Conservation (phyloP, 179 eudicot genomes). For the Beta lomatogona region DNA sequence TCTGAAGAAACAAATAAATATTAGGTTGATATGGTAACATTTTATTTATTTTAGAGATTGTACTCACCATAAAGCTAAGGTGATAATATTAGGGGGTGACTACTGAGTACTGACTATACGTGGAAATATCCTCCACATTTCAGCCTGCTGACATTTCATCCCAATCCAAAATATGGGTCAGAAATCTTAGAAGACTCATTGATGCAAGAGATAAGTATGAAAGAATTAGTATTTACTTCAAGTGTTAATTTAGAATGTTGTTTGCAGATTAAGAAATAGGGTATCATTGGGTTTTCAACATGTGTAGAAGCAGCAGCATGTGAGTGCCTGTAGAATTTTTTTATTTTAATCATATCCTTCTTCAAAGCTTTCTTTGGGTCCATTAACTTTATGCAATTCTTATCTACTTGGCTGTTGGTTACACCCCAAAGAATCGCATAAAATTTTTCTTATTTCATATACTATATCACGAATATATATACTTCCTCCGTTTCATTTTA, state of each 20-base stretch:
- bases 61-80: no score
- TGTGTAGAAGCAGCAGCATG: slow-evolving; percentile 23
- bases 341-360: not conserved
- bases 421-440: not conserved
- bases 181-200: not conserved
- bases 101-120: no score
- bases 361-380: slow-evolving; percentile 13
- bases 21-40: no score
- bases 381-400: not conserved
- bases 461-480: no score
- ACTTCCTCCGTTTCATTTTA: no score
- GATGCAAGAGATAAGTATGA: not conserved
- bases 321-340: not conserved
- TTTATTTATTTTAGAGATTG: no score
- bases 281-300: slow-evolving; percentile 23
- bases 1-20: not conserved
- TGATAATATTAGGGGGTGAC: no score
- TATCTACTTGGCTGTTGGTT: not conserved
- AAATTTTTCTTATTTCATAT: no score
- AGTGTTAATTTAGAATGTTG: slow-evolving; percentile 17
- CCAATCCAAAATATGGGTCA: not conserved
- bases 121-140: no score
- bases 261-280: slow-evolving; percentile 15
- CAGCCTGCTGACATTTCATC: no score
- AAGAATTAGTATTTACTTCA: slow-evolving; percentile 9